phyloP scores from a whole-genome alignment of 2,329 filamentous ascomycete species.

The Beauveria caledonica region DNA sequence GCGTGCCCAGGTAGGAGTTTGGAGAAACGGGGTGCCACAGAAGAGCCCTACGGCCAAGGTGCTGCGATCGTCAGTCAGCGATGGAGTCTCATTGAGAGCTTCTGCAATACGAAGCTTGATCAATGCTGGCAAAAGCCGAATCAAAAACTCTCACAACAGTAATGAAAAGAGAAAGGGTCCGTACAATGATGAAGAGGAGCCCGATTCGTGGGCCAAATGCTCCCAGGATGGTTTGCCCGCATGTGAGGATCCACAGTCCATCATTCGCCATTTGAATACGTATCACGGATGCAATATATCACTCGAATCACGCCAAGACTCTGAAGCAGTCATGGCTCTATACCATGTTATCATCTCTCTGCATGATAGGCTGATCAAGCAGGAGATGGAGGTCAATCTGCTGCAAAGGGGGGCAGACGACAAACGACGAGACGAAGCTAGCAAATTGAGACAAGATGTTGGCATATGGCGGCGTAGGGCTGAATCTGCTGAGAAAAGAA shows the following conservation, averaged over 20 bases:
- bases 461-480: slow-evolving; percentile 47
- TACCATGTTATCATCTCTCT: slow-evolving; percentile 4
- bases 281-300: slow-evolving; percentile 2
- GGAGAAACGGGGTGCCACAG: slow-evolving; percentile 6
- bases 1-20: neutral
- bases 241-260: neutral
- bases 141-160: neutral
- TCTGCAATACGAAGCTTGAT: slow-evolving; percentile 8
- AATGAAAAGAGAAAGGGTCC: neutral
- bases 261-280: neutral
- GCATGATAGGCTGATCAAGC: slow-evolving; percentile 1
- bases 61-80: slow-evolving; percentile 4
- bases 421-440: neutral
- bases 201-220: neutral
- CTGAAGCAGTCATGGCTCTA: neutral
- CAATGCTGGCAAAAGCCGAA: slow-evolving; percentile 5
- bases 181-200: neutral
- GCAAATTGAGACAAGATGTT: slow-evolving; percentile 19
- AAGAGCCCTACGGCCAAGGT: slow-evolving; percentile 7
- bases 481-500: slow-evolving; percentile 44
- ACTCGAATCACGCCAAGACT: neutral
- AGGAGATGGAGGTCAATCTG: neutral
- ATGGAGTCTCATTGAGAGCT: slow-evolving; percentile 5
- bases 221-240: neutral
- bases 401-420: neutral